phyloP scores from a whole-genome alignment of 345 rosid species.

The Pistacia atlantica region DNA sequence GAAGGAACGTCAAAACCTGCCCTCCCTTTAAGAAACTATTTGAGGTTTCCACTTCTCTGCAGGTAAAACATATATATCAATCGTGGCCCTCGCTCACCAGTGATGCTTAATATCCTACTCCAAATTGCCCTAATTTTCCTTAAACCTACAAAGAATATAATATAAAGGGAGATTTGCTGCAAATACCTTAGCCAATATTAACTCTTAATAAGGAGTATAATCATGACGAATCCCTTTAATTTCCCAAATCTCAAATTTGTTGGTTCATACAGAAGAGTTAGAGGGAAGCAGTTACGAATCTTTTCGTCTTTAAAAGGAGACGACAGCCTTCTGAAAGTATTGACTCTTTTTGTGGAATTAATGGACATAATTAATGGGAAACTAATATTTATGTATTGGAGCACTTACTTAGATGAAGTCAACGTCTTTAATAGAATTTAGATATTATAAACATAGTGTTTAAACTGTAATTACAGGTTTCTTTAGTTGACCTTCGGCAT shows the following conservation, averaged over 20 bases:
- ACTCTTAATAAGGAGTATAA: too few species aligned
- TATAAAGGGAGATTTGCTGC: too few species aligned
- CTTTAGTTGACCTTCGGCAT: slow-evolving; percentile 18
- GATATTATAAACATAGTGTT: slow-evolving; percentile 16
- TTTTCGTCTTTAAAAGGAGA: slow-evolving; percentile 8
- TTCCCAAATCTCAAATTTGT: not conserved
- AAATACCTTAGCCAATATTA: too few species aligned
- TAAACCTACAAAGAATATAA: too few species aligned
- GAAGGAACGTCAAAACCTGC: not conserved
- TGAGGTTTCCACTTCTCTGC: not conserved
- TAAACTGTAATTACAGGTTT: slow-evolving; percentile 8
- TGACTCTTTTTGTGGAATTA: slow-evolving; percentile 8
- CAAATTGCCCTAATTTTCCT: too few species aligned
- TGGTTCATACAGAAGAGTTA: not conserved
- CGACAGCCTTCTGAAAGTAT: not conserved
- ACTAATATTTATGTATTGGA: not conserved
- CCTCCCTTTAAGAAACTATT: not conserved
- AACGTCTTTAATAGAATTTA: not conserved
- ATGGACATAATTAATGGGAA: not conserved
- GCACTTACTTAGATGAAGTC: slow-evolving; percentile 12
- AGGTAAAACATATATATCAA: not conserved
- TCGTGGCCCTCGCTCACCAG: too few species aligned
- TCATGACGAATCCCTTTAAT: too few species aligned
- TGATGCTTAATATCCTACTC: too few species aligned
- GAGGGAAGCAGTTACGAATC: not conserved